Percentiles rank a stretch among this genome's conserved stretches.
Conservation (phyloP, 192 early-diverging fungal species). For the Coemansia sp. region DNA sequence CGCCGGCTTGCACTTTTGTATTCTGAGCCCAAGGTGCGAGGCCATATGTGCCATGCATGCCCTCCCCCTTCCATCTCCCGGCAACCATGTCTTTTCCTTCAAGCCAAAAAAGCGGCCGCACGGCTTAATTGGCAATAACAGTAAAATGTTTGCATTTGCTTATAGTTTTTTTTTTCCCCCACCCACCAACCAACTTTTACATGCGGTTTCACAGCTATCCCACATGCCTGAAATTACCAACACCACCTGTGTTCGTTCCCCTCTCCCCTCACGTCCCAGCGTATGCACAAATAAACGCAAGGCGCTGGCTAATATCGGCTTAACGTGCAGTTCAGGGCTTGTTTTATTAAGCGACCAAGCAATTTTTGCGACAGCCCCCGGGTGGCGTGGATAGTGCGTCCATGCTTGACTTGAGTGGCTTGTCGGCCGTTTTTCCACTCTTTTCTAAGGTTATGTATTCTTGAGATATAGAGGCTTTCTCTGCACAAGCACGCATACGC, state of each 20-base stretch:
- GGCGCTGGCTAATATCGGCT: slow-evolving; percentile 5
- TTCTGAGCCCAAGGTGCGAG: not conserved
- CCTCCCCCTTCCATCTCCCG: not conserved
- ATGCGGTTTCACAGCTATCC: slow-evolving; percentile 9
- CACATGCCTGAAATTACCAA: not conserved
- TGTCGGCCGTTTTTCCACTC: not conserved
- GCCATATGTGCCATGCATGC: not conserved
- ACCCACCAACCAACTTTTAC: not conserved
- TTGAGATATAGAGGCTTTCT: too few relatives aligned
- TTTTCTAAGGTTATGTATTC: too few relatives aligned
- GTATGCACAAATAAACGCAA: not conserved
- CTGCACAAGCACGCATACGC: not conserved
- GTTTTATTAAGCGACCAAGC: not conserved
- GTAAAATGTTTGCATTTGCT: slow-evolving; percentile 5
- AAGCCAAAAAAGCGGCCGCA: not conserved
- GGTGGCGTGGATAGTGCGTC: not conserved
- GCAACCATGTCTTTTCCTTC: too few relatives aligned
- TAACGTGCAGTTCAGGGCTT: not conserved
- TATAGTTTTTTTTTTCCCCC: not conserved
- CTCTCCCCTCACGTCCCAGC: not conserved
- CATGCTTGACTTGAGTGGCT: not conserved
- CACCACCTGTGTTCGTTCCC: not conserved
- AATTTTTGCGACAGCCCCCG: not conserved
- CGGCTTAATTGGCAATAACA: slow-evolving; percentile 1
- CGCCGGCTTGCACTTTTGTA: not conserved